Percentiles rank a stretch among this genome's conserved stretches.
These are phyloP conservation scores for Parietaria judaica DNA, from an alignment of 306 rosid genomes.

Conservation along the genomic window DNA sequence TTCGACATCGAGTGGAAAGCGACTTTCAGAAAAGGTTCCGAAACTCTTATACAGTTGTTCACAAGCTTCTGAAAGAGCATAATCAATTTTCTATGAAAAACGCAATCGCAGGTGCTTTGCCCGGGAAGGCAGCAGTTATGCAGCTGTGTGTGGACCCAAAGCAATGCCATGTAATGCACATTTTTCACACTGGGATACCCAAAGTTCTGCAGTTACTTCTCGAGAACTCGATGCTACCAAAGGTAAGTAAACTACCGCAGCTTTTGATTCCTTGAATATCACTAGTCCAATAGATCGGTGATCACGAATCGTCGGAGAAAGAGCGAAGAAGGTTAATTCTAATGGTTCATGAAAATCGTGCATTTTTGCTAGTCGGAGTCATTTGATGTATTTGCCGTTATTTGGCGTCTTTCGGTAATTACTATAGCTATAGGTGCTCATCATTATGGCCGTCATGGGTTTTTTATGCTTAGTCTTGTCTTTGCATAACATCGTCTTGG, in stretches of 20 bases:
- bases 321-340: too few species aligned
- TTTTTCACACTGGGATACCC: constrained; percentile 82
- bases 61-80: too few species aligned
- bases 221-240: constrained; percentile 52
- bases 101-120: constrained; percentile 49
- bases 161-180: constrained; percentile 71
- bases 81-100: not conserved
- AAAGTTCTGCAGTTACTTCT: constrained; percentile 54
- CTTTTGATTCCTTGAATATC: not conserved
- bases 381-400: too few species aligned
- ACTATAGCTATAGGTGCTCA: too few species aligned
- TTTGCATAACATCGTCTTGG: not conserved
- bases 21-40: constrained; percentile 53
- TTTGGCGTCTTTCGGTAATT: too few species aligned
- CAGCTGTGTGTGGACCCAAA: constrained; percentile 56
- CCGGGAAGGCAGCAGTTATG: constrained; percentile 84
- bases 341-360: too few species aligned
- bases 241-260: constrained; percentile 40
- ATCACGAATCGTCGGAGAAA: too few species aligned
- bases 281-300: too few species aligned
- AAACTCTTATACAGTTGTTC: not conserved
- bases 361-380: too few species aligned
- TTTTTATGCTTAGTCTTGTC: not conserved
- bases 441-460: too few species aligned
- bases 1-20: constrained; percentile 87